Evolutionary conservation across 2,329 filamentous ascomycete genomes (phyloP).

Genomic region (Fusarium ramigenum): DNA sequence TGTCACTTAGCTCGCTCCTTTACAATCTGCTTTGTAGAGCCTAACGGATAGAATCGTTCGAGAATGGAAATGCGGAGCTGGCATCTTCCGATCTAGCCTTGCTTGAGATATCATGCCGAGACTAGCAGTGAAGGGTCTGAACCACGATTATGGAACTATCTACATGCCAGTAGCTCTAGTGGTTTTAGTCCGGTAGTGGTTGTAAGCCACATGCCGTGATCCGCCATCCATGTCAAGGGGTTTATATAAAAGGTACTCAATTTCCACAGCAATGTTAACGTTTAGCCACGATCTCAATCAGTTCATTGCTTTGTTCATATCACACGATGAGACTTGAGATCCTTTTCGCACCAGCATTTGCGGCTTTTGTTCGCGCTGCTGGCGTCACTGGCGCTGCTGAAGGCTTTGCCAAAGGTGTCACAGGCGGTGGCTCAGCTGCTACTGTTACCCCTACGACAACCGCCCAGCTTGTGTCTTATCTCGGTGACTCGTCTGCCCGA

Average conservation of each 20-base stretch:
- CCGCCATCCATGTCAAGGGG: background rate
- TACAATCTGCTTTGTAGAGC: background rate
- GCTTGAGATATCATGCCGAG: background rate
- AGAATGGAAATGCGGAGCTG: background rate
- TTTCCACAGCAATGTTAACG: background rate
- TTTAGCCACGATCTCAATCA: background rate
- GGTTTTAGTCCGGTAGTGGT: background rate
- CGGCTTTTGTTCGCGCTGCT: background rate
- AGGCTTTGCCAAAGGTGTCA: constrained; percentile 61
- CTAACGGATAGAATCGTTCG: background rate
- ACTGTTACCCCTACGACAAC: constrained; percentile 63
- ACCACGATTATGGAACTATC: background rate
- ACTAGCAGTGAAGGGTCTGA: background rate
- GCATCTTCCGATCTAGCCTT: background rate
- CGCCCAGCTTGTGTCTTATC: constrained; percentile 66
- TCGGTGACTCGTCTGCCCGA: constrained; percentile 61
- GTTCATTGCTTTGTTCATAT: background rate
- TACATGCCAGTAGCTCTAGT: background rate
- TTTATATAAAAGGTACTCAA: background rate
- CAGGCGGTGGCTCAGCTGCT: constrained; percentile 69
- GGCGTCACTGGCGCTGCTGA: constrained; percentile 37
- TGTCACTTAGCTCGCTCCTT: background rate
- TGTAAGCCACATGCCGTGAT: background rate
- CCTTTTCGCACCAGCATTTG: background rate
- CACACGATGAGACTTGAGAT: background rate